A percentile compares a stretch with the other conserved stretches of the same genome.
These are phyloP conservation scores for Suillus occidentalis DNA, from an alignment of 768 basidiomycete genomes.

Conservation along the genomic window DNA sequence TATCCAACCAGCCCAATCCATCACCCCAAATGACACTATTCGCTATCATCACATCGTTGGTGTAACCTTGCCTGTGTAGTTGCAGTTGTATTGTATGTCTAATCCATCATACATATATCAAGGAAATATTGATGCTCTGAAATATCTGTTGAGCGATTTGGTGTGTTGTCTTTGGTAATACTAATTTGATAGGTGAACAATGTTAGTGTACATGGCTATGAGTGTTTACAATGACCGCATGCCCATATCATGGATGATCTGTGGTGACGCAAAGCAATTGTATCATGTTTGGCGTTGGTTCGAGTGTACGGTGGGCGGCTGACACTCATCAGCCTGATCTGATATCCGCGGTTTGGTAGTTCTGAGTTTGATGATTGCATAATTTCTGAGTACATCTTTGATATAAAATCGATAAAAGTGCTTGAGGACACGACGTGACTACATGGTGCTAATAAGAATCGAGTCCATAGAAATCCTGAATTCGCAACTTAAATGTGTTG, in stretches of 20 bases:
- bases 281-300: background rate
- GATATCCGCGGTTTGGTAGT: too few relatives aligned
- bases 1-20: background rate
- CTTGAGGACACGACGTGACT: background rate
- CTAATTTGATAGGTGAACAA: background rate
- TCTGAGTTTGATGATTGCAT: background rate
- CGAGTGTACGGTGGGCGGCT: background rate
- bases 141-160: background rate
- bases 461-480: background rate
- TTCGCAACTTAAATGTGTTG: background rate
- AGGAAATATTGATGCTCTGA: background rate
- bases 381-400: background rate
- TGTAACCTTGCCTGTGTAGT: background rate
- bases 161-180: background rate
- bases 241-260: too few relatives aligned
- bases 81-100: conserved; percentile 8
- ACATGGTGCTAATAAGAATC: background rate
- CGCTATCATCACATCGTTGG: conserved; percentile 5
- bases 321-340: too few relatives aligned
- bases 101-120: conserved; percentile 2
- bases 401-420: background rate
- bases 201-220: too few relatives aligned
- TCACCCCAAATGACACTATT: too few relatives aligned
- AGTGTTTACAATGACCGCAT: too few relatives aligned
- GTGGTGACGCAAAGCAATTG: too few relatives aligned